A percentile compares a stretch with the other conserved stretches of the same genome.
These are phyloP conservation scores for Geotrichum candidum DNA, from an alignment of 1,139 yeast species.

Conservation along the genomic window DNA sequence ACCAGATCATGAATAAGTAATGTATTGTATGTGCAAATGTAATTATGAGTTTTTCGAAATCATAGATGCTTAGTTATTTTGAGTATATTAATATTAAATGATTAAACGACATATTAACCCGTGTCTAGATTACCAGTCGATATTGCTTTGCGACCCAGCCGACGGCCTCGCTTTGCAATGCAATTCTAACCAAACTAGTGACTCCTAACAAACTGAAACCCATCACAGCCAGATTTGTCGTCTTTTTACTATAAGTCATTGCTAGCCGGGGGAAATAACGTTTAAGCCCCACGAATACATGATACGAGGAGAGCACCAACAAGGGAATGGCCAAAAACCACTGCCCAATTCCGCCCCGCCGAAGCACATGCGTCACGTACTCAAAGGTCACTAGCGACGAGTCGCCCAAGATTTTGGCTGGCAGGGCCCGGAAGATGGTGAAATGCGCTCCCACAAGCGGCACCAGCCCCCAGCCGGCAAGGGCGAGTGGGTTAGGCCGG, in stretches of 20 bases:
- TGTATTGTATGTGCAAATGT: background rate
- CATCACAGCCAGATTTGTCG: slow-evolving; percentile 4
- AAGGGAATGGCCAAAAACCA: slow-evolving; percentile 31
- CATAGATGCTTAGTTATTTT: background rate
- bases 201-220: slow-evolving; percentile 16
- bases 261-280: slow-evolving; percentile 28
- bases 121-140: slow-evolving; percentile 3
- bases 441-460: slow-evolving; percentile 47
- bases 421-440: slow-evolving; percentile 45
- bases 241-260: slow-evolving; percentile 5
- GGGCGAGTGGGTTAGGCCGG: slow-evolving; percentile 44
- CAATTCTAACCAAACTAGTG: slow-evolving; percentile 20
- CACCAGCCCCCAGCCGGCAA: slow-evolving; percentile 53
- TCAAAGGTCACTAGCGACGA: slow-evolving; percentile 51
- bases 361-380: slow-evolving; percentile 46
- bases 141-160: slow-evolving; percentile 27
- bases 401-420: slow-evolving; percentile 56
- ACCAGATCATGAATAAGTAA: background rate
- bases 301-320: slow-evolving; percentile 36
- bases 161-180: slow-evolving; percentile 19
- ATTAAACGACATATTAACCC: slow-evolving; percentile 1
- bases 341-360: slow-evolving; percentile 21
- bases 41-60: background rate
- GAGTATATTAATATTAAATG: background rate
- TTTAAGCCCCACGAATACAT: slow-evolving; percentile 39